A percentile compares a stretch with the other conserved stretches of the same genome.
phyloP scores from a whole-genome alignment of 2,329 filamentous ascomycete species.

The Paraphaeosphaeria sporulosa region DNA sequence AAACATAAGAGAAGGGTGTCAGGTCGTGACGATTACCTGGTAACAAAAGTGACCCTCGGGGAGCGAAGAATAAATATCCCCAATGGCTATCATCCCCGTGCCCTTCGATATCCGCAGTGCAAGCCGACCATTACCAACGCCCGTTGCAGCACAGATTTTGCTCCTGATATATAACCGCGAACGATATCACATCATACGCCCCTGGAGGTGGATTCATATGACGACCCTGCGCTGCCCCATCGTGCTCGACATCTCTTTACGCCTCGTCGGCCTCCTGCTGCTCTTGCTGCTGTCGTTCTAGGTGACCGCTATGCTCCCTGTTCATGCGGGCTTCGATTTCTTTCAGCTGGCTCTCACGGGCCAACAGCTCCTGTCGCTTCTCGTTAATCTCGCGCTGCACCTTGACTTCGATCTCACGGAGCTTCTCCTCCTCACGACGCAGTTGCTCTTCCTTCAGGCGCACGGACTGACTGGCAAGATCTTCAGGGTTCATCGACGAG shows the following conservation, averaged over 20 bases:
- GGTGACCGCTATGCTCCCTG: conserved; percentile 71
- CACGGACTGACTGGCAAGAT: conserved; percentile 94
- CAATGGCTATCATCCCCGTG: conserved; percentile 30
- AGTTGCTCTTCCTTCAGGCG: conserved; percentile 99
- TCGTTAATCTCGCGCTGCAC: conserved; percentile 99
- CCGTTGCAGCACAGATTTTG: conserved; percentile 38
- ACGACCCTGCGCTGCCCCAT: conserved; percentile 13
- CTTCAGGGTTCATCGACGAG: conserved; percentile 96
- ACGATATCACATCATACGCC: conserved; percentile 18
- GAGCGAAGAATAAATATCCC: conserved; percentile 38
- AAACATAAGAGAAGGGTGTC: conserved; percentile 50
- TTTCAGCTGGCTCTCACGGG: conserved; percentile 96
- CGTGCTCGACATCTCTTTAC: conserved; percentile 27
- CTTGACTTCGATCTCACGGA: conserved; percentile 99
- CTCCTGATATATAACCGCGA: conserved; percentile 19
- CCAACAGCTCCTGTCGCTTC: conserved; percentile 97
- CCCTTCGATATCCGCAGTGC: conserved; percentile 36
- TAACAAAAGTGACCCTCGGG: conserved; percentile 35
- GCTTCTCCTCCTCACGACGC: conserved; percentile 98
- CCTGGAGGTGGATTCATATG: conserved; percentile 16
- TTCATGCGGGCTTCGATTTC: conserved; percentile 99
- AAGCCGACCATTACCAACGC: conserved; percentile 44
- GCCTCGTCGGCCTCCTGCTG: conserved; percentile 43
- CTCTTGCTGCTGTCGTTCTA: conserved; percentile 41
- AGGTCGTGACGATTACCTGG: conserved; percentile 43